Conservation (phyloP, 768 basidiomycete genomes). For the Asterophora parasitica region DNA sequence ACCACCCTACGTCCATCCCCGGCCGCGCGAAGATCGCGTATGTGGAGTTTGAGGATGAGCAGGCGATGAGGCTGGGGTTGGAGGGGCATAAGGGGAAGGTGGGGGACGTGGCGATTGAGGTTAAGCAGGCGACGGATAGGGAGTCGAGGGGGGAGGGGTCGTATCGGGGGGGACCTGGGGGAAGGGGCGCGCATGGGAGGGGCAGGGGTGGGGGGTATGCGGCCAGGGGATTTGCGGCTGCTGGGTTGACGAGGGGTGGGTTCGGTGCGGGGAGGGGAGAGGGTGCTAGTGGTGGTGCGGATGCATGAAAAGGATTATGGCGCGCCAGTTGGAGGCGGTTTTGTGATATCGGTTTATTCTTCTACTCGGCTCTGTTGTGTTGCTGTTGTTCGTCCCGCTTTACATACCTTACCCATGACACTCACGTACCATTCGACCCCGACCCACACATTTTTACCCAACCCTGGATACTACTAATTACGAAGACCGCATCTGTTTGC, state of each 20-base stretch:
- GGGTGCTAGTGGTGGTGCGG: no score
- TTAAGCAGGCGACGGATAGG: constrained; percentile 66
- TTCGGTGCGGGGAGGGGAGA: no score
- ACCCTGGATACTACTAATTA: no score
- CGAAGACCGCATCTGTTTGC: no score
- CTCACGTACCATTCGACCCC: no score
- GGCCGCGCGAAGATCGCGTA: constrained; percentile 68
- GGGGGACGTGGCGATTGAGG: constrained; percentile 59
- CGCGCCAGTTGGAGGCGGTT: no score
- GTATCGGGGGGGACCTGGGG: constrained; percentile 37
- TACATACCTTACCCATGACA: no score
- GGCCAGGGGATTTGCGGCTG: constrained; percentile 63
- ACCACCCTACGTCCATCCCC: constrained; percentile 44
- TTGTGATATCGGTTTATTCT: no score
- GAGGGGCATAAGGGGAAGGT: constrained; percentile 77
- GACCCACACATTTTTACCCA: no score
- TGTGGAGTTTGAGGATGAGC: constrained; percentile 88
- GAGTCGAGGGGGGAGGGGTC: constrained; percentile 36
- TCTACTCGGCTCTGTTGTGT: no score
- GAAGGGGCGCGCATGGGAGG: constrained; percentile 51
- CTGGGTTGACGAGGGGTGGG: constrained; percentile 59
- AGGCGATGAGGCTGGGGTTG: constrained; percentile 75
- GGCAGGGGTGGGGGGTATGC: constrained; percentile 57
- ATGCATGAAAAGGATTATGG: no score
- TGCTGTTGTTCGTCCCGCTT: no score